These are phyloP conservation scores for Tolypocladium endophyticum DNA, from an alignment of 2,329 filamentous ascomycete genomes.

Conservation along the genomic window DNA sequence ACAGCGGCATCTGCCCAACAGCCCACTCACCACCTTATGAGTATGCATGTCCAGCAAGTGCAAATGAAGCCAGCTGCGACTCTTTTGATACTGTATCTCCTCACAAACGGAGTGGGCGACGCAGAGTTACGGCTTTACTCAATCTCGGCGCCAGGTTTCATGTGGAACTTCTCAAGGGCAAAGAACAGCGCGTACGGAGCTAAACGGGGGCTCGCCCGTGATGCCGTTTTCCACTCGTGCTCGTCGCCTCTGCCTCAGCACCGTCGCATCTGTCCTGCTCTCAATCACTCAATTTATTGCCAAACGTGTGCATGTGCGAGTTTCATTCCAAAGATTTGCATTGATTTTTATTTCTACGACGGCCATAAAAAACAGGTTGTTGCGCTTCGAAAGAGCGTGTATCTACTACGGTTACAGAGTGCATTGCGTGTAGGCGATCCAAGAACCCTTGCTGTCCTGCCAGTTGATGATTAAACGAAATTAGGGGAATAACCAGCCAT, in stretches of 20 bases:
- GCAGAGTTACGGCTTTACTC: neutral
- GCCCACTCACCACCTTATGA: neutral
- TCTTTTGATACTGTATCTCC: neutral
- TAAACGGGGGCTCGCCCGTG: neutral
- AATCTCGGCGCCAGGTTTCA: neutral
- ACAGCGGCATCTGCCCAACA: neutral
- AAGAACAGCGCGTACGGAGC: neutral
- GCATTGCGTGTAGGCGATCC: neutral
- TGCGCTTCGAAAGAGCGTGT: neutral
- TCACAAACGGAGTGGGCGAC: too few relatives aligned
- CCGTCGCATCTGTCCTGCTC: neutral
- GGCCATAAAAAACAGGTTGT: neutral
- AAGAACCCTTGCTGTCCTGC: neutral
- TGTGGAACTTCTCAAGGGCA: neutral
- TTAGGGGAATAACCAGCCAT: neutral
- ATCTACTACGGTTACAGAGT: neutral
- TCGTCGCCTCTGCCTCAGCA: neutral
- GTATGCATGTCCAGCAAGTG: neutral
- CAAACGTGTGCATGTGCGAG: neutral
- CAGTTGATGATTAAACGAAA: neutral
- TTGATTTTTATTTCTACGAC: neutral
- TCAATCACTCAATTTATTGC: neutral
- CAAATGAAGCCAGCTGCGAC: neutral
- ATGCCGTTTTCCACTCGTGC: neutral
- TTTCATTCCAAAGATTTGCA: neutral